Conservation (phyloP, 108 stramenopile genomes). For the Pseudonitzschia delicatissima region DNA sequence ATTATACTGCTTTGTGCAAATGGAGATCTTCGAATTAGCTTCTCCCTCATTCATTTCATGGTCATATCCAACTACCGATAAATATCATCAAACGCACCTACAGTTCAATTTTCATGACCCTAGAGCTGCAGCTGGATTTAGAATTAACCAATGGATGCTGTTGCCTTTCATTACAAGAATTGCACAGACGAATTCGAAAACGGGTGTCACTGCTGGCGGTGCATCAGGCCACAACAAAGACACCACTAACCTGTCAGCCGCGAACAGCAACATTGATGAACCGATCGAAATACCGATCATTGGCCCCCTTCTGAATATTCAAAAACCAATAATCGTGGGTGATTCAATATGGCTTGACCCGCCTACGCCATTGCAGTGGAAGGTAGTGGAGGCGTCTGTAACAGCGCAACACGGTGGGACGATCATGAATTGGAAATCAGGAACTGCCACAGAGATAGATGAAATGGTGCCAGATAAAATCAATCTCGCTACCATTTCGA, state of each 20-base stretch:
- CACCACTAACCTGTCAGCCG: not conserved
- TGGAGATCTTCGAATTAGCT: not conserved
- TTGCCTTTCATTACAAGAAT: not conserved
- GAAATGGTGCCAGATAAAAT: not conserved
- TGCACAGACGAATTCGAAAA: not conserved
- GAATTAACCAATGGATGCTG: not conserved
- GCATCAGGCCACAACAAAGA: not conserved
- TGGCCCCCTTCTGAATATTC: slow-evolving; percentile 31
- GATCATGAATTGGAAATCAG: not conserved
- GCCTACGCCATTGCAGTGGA: slow-evolving; percentile 50
- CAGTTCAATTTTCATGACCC: too few relatives aligned
- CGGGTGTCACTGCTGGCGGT: not conserved
- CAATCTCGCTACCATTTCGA: slow-evolving; percentile 27
- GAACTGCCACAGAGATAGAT: slow-evolving; percentile 8
- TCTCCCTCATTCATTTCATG: not conserved
- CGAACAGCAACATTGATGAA: not conserved
- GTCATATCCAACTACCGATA: too few relatives aligned
- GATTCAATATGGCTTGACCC: slow-evolving; percentile 27
- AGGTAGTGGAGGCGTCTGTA: slow-evolving; percentile 38
- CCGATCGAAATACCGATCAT: slow-evolving; percentile 32
- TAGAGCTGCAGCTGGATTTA: not conserved
- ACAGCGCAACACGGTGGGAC: not conserved
- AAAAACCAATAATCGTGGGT: slow-evolving; percentile 33
- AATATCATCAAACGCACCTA: too few relatives aligned
- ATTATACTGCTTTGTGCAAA: not conserved